These are phyloP conservation scores for Cystobasidiaceae sp. DNA, from an alignment of 1,284 basidiomycete genomes.

Conservation along the genomic window DNA sequence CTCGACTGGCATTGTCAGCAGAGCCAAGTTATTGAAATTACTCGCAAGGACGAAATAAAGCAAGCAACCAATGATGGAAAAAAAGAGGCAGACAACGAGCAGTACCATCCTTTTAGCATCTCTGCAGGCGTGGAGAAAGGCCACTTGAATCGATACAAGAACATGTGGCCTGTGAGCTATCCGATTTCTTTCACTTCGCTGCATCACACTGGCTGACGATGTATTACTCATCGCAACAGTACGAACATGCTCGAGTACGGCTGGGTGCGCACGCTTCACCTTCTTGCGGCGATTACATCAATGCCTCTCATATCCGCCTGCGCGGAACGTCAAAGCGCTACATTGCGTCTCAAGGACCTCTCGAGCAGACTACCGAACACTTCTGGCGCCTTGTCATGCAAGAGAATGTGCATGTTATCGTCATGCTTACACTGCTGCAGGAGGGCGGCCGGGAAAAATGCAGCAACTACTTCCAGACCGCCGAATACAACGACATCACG, in stretches of 20 bases:
- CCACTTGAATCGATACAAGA: conserved; percentile 63
- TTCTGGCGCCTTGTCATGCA: conserved; percentile 76
- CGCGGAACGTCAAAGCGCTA: conserved; percentile 58
- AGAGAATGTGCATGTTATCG: conserved; percentile 54
- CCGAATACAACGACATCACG: conserved; percentile 54
- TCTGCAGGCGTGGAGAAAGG: conserved; percentile 94
- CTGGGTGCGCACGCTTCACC: conserved; percentile 52
- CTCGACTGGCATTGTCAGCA: conserved; percentile 76
- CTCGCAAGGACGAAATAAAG: no score
- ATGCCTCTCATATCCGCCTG: conserved; percentile 59
- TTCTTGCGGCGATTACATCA: conserved; percentile 79
- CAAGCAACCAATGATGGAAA: no score
- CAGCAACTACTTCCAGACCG: conserved; percentile 79
- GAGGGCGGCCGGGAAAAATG: conserved; percentile 87
- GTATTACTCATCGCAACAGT: conserved; percentile 30
- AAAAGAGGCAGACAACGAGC: no score
- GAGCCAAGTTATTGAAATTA: conserved; percentile 30
- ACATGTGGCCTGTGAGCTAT: conserved; percentile 55
- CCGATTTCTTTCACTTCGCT: no score
- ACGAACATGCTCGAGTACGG: conserved; percentile 60
- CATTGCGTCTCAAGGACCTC: conserved; percentile 93
- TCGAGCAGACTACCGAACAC: conserved; percentile 81
- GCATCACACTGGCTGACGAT: no score
- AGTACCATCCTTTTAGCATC: conserved; percentile 68
- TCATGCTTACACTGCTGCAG: conserved; percentile 80